Evolutionary conservation across 2,329 filamentous ascomycete species (phyloP).

Genomic region (Thielaviopsis cerberus): DNA sequence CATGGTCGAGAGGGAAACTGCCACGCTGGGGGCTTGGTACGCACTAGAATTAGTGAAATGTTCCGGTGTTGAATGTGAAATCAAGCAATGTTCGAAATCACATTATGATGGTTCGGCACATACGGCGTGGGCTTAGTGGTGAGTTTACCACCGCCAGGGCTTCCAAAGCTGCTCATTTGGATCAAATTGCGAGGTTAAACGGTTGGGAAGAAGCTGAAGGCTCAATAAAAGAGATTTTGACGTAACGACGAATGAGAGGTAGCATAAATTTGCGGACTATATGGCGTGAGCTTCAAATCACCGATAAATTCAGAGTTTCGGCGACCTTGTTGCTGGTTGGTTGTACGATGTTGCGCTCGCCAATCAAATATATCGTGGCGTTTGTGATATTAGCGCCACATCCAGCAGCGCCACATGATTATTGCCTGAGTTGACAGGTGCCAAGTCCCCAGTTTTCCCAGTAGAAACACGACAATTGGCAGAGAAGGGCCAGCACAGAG

Average conservation of each 20-base stretch:
- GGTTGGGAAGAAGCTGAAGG: not conserved
- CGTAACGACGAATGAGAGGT: not conserved
- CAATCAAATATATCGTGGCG: constrained; percentile 7
- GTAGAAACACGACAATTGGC: not conserved
- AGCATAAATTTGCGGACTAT: not conserved
- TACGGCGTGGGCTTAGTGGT: constrained; percentile 52
- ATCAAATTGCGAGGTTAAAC: not conserved
- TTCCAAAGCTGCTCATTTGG: constrained; percentile 46
- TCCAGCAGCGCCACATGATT: not conserved
- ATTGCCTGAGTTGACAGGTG: not conserved
- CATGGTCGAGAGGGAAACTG: constrained; percentile 90
- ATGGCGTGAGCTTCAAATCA: not conserved
- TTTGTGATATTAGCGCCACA: constrained; percentile 6
- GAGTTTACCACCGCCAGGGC: constrained; percentile 46
- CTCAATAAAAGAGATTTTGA: not conserved
- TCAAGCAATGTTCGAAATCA: not conserved
- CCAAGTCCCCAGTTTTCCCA: not conserved
- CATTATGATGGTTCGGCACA: constrained; percentile 18
- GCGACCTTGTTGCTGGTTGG: not conserved
- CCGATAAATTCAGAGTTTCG: not conserved
- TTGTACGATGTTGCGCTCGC: not conserved
- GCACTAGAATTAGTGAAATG: not conserved
- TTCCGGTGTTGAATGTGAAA: not conserved
- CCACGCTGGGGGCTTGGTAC: constrained; percentile 62
- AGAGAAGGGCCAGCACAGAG: not conserved